Conservation (phyloP, 306 rosid genomes). For the Trifolium pratense region DNA sequence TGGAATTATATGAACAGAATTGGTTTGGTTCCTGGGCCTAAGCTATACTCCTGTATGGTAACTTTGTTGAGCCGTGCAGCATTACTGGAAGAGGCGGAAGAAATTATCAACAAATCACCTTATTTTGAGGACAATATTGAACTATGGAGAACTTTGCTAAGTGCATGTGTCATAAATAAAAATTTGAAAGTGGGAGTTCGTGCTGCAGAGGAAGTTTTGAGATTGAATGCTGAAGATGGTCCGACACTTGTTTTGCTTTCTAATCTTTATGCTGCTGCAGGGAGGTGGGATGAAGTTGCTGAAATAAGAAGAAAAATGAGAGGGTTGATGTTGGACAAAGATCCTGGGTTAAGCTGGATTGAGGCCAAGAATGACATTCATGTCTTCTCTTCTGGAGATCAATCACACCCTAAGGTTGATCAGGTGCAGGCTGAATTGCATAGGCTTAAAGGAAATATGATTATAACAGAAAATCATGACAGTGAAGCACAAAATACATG, state of each 20-base stretch:
- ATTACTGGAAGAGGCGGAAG: slow-evolving; percentile 69
- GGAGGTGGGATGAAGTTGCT: slow-evolving; percentile 69
- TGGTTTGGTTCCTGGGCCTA: slow-evolving; percentile 67
- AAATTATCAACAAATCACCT: slow-evolving; percentile 65
- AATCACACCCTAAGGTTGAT: slow-evolving; percentile 54
- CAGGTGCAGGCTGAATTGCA: slow-evolving; percentile 62
- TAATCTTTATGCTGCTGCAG: slow-evolving; percentile 69
- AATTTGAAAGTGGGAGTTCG: slow-evolving; percentile 70
- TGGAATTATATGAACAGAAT: slow-evolving; percentile 68
- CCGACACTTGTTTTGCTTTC: slow-evolving; percentile 76
- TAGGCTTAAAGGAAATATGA: slow-evolving; percentile 64
- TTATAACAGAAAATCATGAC: slow-evolving; percentile 48
- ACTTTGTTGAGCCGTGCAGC: slow-evolving; percentile 74
- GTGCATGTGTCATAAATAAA: slow-evolving; percentile 68
- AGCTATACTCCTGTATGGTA: slow-evolving; percentile 91
- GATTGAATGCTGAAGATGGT: slow-evolving; percentile 64
- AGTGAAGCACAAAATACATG: slow-evolving; percentile 35
- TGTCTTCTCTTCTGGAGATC: slow-evolving; percentile 70
- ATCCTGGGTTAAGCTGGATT: slow-evolving; percentile 83
- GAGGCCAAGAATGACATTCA: slow-evolving; percentile 66
- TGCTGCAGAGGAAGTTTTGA: slow-evolving; percentile 67
- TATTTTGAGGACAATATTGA: slow-evolving; percentile 56
- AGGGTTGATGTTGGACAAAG: slow-evolving; percentile 55
- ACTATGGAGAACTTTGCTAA: slow-evolving; percentile 78
- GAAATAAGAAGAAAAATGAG: slow-evolving; percentile 67